Evolutionary conservation across 257 asterid genomes (phyloP).

Genomic region (Solanum stenotomum): DNA sequence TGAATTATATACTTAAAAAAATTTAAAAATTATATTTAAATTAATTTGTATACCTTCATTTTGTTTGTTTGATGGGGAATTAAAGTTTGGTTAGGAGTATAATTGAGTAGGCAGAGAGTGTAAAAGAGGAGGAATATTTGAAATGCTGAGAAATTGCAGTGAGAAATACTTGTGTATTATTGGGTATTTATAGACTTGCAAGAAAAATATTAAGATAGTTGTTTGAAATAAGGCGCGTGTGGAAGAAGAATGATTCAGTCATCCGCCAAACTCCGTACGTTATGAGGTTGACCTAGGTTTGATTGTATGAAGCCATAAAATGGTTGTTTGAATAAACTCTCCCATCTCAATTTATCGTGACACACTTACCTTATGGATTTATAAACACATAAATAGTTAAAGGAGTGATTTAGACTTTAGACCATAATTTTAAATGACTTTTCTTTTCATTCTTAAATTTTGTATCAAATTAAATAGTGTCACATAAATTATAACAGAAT

Average conservation of each 20-base stretch:
- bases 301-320: not conserved
- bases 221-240: not conserved
- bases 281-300: not conserved
- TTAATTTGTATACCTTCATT: not conserved
- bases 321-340: too few species aligned
- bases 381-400: too few species aligned
- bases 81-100: not conserved
- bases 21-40: too few species aligned
- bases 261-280: not conserved
- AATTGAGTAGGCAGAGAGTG: not conserved
- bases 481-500: too few species aligned
- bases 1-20: not conserved
- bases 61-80: not conserved
- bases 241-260: not conserved
- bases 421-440: too few species aligned
- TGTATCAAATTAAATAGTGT: too few species aligned
- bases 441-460: too few species aligned
- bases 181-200: not conserved
- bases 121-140: not conserved
- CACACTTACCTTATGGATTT: too few species aligned
- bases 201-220: not conserved
- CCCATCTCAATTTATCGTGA: too few species aligned
- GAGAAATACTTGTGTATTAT: not conserved
- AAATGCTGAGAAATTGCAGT: not conserved
- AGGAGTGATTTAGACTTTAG: too few species aligned